These are phyloP conservation scores for Logfia minima DNA, from an alignment of 129 eudicot genomes.

Conservation along the genomic window DNA sequence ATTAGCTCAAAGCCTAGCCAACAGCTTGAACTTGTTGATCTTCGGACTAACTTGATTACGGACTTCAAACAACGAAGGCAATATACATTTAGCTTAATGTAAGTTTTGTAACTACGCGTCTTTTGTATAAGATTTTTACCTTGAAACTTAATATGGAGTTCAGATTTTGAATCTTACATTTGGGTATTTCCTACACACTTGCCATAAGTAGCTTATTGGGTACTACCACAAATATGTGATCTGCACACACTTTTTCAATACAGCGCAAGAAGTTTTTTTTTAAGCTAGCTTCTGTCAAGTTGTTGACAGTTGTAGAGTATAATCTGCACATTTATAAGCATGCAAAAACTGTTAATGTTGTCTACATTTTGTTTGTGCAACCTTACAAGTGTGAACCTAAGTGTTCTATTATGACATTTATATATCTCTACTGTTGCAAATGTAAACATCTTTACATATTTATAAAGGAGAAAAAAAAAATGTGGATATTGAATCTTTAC, in stretches of 20 bases:
- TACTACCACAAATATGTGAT: not conserved
- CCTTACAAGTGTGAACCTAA: not conserved
- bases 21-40: conserved; percentile 65
- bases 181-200: not conserved
- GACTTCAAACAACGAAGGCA: conserved; percentile 13
- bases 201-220: not conserved
- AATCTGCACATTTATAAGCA: not conserved
- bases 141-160: not conserved
- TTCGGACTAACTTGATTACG: conserved; percentile 44
- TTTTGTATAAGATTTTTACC: not conserved
- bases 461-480: no score
- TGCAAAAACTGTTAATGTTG: not conserved
- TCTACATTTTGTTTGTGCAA: not conserved
- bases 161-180: not conserved
- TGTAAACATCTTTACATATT: no score
- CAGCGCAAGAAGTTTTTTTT: no score
- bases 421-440: no score
- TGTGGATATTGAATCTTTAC: no score
- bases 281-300: no score
- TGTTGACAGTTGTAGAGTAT: not conserved
- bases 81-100: conserved; percentile 23
- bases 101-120: not conserved
- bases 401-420: no score
- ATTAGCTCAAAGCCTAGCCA: conserved; percentile 49
- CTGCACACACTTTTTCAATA: no score